Percentiles rank a stretch among this genome's conserved stretches.
These are phyloP conservation scores for Tulasnella sp. DNA, from an alignment of 768 basidiomycete genomes.

Conservation along the genomic window DNA sequence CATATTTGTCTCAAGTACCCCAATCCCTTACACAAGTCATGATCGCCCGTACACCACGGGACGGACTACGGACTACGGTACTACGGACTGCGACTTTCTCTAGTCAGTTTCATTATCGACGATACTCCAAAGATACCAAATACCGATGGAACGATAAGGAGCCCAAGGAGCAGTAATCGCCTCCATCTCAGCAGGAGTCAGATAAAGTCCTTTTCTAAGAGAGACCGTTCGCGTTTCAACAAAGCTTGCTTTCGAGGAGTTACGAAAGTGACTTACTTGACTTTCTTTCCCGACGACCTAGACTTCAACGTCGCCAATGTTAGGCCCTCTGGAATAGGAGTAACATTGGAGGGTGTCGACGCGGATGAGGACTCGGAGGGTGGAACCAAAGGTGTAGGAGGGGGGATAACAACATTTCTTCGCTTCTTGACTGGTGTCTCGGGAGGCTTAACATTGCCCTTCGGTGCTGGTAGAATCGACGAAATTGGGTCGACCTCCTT, in stretches of 20 bases:
- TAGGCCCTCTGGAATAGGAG: slow-evolving; percentile 44
- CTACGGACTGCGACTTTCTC: no score
- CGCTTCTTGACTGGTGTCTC: slow-evolving; percentile 21
- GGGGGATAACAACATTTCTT: slow-evolving; percentile 19
- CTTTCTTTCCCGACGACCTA: slow-evolving; percentile 53
- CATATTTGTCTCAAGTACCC: no score
- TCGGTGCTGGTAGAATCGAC: slow-evolving; percentile 13
- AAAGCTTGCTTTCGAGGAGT: slow-evolving; percentile 5
- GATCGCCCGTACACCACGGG: no score
- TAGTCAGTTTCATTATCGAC: slow-evolving; percentile 30
- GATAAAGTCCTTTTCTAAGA: slow-evolving; percentile 45
- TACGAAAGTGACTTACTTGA: slow-evolving; percentile 40
- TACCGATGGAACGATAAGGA: slow-evolving; percentile 72
- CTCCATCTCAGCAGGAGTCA: slow-evolving; percentile 75
- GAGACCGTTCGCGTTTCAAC: slow-evolving; percentile 16
- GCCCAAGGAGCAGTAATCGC: slow-evolving; percentile 61
- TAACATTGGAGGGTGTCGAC: background rate
- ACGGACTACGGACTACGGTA: no score
- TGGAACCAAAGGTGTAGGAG: slow-evolving; percentile 27
- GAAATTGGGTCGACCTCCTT: slow-evolving; percentile 4
- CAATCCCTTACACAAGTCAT: no score
- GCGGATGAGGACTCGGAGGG: background rate
- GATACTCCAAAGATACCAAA: slow-evolving; percentile 83
- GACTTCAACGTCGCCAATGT: slow-evolving; percentile 43
- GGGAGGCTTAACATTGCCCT: slow-evolving; percentile 19